These are phyloP conservation scores for Gossypium bickii DNA, from an alignment of 345 rosid species.

Conservation along the genomic window DNA sequence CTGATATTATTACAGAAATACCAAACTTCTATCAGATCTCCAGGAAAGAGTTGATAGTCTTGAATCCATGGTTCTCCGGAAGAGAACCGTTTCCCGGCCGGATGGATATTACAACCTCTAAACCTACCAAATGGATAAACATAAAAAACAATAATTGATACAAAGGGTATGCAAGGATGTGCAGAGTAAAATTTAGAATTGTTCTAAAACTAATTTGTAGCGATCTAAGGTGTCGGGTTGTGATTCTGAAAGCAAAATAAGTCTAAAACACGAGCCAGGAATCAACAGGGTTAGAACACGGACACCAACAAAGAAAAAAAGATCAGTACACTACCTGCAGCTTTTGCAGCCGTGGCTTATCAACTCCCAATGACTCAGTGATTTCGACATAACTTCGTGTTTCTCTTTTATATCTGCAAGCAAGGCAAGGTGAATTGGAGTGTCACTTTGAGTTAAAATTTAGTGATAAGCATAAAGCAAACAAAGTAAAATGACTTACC, in stretches of 20 bases:
- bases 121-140: conserved; percentile 31
- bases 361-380: conserved; percentile 67
- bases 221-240: neutral
- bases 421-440: neutral
- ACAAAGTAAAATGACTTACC: conserved; percentile 37
- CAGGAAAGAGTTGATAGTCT: conserved; percentile 50
- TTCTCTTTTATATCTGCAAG: conserved; percentile 77
- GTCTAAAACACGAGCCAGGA: neutral
- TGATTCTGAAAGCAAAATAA: neutral
- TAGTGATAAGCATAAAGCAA: neutral
- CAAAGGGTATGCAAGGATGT: neutral
- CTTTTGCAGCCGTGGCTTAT: conserved; percentile 74
- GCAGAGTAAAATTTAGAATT: neutral
- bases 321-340: conserved; percentile 55
- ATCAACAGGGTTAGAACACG: neutral
- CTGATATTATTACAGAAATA: conserved; percentile 1
- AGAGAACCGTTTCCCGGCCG: conserved; percentile 71
- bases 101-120: conserved; percentile 53
- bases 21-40: conserved; percentile 38
- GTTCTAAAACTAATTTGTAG: neutral
- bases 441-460: neutral
- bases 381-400: conserved; percentile 70
- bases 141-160: neutral
- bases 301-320: neutral
- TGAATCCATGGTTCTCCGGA: conserved; percentile 65